Base-by-base conservation (phyloP, 169 alveolate genomes). In the Plasmodium vinckei region DNA sequence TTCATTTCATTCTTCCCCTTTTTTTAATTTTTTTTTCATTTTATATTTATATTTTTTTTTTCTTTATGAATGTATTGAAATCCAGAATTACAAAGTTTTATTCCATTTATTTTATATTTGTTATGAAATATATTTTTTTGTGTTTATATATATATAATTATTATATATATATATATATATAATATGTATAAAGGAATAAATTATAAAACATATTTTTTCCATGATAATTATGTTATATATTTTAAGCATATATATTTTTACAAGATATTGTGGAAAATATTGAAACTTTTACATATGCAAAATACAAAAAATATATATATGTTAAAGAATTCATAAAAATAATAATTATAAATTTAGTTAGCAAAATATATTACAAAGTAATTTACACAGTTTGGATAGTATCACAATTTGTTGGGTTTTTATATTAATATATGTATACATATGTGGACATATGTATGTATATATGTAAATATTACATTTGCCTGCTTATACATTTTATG, bases 1-100 rank as follows among this genome's bases (percentile, higher is more conserved):
- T 47, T 15, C 77, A 33, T 21, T 25, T 68, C 19, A 5, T 57
- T n/a, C 17, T 33, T 33, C 7, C 42, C 42, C 17, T 57, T 63
- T 47, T 69, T 69, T 68, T n/a, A 15, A 47, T 69, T 68, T 68
- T 67, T 67, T 39, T 68, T 47, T 15, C 77, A 33, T 21, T 25
- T 68, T 57, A 15, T 57, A 57, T 57, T 5, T 33, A 33, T 33
- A 33, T 33, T 21, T 33, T 64, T 64, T 33, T 64, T 63, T 63
- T 44, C 54, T 51, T 17, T 64, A 33, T 33, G 42, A 51, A 51
- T 13, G 59, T 51, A 51, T 51, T 12, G 6, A 51, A 51, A 51
- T 51, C 59, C 23, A 51, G 19, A 15, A 51, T 46, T 68, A 54
- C 46, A 44, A n/a, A 57, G n/a, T 57, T 57, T 13, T 57, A 57